Evolutionary conservation across 108 stramenopile species (phyloP), one percentile per base, ranked within the genome.

Genomic region (Pseudonitzschia pungens): DNA sequence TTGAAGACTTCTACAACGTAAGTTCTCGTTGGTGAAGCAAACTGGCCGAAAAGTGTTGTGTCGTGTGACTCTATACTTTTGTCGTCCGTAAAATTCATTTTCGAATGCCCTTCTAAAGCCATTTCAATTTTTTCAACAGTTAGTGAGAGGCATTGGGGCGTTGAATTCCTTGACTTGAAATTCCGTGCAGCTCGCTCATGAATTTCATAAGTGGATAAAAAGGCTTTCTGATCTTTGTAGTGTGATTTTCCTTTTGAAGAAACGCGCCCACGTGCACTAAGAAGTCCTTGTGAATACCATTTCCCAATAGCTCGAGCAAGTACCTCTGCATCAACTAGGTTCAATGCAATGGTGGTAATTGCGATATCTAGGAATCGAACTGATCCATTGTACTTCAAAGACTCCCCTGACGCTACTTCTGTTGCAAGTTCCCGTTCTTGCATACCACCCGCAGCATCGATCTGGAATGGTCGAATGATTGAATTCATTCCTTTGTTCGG

Each of bases 251-350:
- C 43, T 32, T 54, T 58, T 10, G 74, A 59, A 18, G 73, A 80
- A 29, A 53, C 59, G n/a, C 79, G 60, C 7, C 71, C 71, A 29
- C 79, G 75, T 14, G 82, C 65, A 51, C 73, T 62, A 52, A 73
- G 18, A 48, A 87, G 31, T 22, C 83, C 82, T 51, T 65, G 69
- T 28, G 87, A 81, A 68, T 88, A 88, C 76, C 81, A 81, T 29
- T 79, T 81, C 9, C 88, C 88, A 21, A 86, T 65, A 2, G 86
- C 82, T 51, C 77, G 69, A 27, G 85, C 83, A 4, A 89, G 65
- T 20, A 80, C 83, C 63, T 86, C 92, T 4, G 81, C 89, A 48
- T 93, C 92, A 27, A 93, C 86, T 9, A 93, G 74, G 55, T 90
- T 89, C 60, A 93, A 66, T 20, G 75, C 71, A 22, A 93, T 84